These are phyloP conservation scores for Boletus eberwhitei DNA, from an alignment of 768 basidiomycete genomes.

Conservation along the genomic window DNA sequence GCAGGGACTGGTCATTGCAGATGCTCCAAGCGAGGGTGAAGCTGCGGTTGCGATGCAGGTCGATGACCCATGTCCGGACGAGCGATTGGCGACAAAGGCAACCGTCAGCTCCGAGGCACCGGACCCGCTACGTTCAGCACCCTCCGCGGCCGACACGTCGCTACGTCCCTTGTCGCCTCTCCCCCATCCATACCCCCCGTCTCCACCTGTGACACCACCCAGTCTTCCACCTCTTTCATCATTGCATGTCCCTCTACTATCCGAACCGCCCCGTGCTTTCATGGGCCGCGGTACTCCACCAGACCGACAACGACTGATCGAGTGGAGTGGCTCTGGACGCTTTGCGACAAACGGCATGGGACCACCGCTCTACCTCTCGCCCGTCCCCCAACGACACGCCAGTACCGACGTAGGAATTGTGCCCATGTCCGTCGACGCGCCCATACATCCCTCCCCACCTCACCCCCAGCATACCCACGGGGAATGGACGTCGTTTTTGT, in stretches of 20 bases:
- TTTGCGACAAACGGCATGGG: constrained; percentile 20
- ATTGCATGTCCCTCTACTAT: constrained; percentile 30
- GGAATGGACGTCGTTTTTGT: constrained; percentile 33
- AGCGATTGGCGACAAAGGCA: neutral
- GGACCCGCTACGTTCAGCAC: neutral
- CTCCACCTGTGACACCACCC: constrained; percentile 6
- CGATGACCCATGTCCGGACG: neutral
- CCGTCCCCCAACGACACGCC: constrained; percentile 19
- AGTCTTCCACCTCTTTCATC: constrained; percentile 27
- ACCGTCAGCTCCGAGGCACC: neutral
- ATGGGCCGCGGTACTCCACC: constrained; percentile 35
- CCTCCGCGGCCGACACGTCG: neutral
- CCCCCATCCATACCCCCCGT: neutral
- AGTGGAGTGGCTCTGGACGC: constrained; percentile 28
- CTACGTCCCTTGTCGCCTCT: constrained; percentile 5
- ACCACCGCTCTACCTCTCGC: constrained; percentile 25
- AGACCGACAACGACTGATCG: constrained; percentile 26
- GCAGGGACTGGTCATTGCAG: constrained; percentile 7
- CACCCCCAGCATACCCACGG: constrained; percentile 15
- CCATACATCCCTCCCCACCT: constrained; percentile 1
- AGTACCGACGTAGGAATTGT: constrained; percentile 15
- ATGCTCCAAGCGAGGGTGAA: neutral
- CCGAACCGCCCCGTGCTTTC: constrained; percentile 33
- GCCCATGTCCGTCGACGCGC: constrained; percentile 21
- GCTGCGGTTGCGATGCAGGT: constrained; percentile 1